phyloP scores from a whole-genome alignment of 805 yeast species.

The Saccharomyces kudriavzevii region DNA sequence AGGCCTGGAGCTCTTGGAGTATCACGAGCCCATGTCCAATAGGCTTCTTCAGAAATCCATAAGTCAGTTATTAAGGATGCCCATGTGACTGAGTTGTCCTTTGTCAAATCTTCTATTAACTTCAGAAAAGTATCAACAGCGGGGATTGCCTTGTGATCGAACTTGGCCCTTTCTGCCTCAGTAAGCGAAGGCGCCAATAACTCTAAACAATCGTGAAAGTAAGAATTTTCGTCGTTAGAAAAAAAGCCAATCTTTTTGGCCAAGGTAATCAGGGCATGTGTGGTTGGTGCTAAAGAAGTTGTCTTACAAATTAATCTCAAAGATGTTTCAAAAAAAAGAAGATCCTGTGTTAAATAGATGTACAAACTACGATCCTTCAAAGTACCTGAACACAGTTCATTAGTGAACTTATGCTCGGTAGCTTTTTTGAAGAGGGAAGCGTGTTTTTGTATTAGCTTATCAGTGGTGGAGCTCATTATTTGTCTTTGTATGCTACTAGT shows the following conservation, averaged over 20 bases:
- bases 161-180: conserved; percentile 11
- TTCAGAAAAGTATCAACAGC: conserved; percentile 35
- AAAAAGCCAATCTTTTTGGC: conserved; percentile 47
- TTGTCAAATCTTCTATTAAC: conserved; percentile 28
- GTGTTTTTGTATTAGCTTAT: conserved; percentile 21
- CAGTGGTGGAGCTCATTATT: conserved; percentile 14
- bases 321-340: conserved; percentile 39
- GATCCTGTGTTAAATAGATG: conserved; percentile 42
- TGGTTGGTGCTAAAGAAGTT: conserved; percentile 37
- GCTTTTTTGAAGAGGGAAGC: conserved; percentile 24
- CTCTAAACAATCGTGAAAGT: conserved; percentile 33
- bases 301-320: conserved; percentile 38
- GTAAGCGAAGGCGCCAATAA: conserved; percentile 16
- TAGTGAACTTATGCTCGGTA: conserved; percentile 35
- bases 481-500: neutral
- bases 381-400: conserved; percentile 40
- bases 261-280: conserved; percentile 32
- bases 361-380: conserved; percentile 36
- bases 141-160: conserved; percentile 13
- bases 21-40: conserved; percentile 45
- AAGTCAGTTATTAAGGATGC: conserved; percentile 37
- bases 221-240: conserved; percentile 41
- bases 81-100: conserved; percentile 28
- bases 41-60: conserved; percentile 44
- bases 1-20: conserved; percentile 28